These are phyloP conservation scores for Pseudogymnoascus sp. DNA, from an alignment of 2,329 filamentous ascomycete species.

Conservation along the genomic window DNA sequence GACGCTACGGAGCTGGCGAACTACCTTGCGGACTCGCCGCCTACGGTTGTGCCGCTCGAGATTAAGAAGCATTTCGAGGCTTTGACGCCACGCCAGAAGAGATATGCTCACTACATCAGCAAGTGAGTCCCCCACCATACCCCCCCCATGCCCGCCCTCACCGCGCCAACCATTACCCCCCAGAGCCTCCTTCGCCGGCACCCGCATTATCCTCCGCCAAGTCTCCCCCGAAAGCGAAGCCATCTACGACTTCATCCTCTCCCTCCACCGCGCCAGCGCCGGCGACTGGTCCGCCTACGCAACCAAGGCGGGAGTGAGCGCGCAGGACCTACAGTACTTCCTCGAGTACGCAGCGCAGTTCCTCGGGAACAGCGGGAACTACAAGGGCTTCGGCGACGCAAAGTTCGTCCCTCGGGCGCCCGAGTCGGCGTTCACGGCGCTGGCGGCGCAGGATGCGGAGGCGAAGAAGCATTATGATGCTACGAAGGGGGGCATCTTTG, in stretches of 20 bases:
- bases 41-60: conserved; percentile 76
- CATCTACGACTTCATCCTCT: conserved; percentile 74
- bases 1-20: conserved; percentile 56
- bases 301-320: conserved; percentile 53
- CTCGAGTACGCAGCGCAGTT: conserved; percentile 73
- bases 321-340: conserved; percentile 58
- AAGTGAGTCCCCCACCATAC: conserved; percentile 39
- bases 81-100: conserved; percentile 66
- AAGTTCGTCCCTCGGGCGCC: conserved; percentile 72
- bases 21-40: conserved; percentile 86
- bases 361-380: conserved; percentile 70
- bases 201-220: conserved; percentile 70
- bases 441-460: conserved; percentile 52
- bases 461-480: conserved; percentile 57
- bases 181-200: conserved; percentile 70
- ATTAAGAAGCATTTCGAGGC: conserved; percentile 90
- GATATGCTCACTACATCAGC: conserved; percentile 86
- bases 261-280: conserved; percentile 55
- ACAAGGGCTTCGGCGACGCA: conserved; percentile 78
- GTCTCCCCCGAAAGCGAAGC: conserved; percentile 72
- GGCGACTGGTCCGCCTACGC: conserved; percentile 66
- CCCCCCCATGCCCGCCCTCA: background rate
- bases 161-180: conserved; percentile 13
- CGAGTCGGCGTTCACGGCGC: conserved; percentile 53
- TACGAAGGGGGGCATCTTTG: conserved; percentile 65